A percentile compares a stretch with the other conserved stretches of the same genome.
Conservation (phyloP, 768 basidiomycete genomes). For the Lyophyllum atratum region DNA sequence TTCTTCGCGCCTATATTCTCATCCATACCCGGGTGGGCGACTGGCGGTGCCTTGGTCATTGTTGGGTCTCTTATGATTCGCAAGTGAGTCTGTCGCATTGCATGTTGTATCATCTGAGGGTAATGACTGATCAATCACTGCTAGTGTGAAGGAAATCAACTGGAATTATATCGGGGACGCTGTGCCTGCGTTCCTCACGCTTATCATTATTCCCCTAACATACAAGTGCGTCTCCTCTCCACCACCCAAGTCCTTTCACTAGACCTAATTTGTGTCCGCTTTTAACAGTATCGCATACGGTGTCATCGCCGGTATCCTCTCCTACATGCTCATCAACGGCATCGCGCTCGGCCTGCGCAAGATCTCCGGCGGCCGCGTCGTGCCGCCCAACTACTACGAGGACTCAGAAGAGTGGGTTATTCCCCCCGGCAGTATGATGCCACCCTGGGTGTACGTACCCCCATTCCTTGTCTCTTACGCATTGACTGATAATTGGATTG, state of each 20-base stretch:
- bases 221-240: constrained; percentile 57
- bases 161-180: constrained; percentile 88
- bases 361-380: constrained; percentile 55
- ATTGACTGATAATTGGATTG: background rate
- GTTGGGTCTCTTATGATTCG: constrained; percentile 90
- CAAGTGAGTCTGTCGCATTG: constrained; percentile 52
- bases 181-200: constrained; percentile 83
- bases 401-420: constrained; percentile 68
- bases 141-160: constrained; percentile 79
- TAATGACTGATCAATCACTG: background rate
- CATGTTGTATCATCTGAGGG: background rate
- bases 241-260: background rate
- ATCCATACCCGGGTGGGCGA: constrained; percentile 86
- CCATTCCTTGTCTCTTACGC: too few species aligned
- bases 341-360: constrained; percentile 60
- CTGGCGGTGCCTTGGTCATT: constrained; percentile 82
- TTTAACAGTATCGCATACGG: constrained; percentile 78
- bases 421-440: constrained; percentile 70
- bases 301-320: constrained; percentile 76
- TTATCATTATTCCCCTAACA: constrained; percentile 77
- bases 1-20: constrained; percentile 92
- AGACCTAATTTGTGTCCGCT: constrained; percentile 2
- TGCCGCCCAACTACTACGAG: constrained; percentile 67
- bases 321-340: constrained; percentile 75
- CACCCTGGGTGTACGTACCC: constrained; percentile 62